Evolutionary conservation across 257 asterid species (phyloP).

Genomic region (Nicotiana paniculata): DNA sequence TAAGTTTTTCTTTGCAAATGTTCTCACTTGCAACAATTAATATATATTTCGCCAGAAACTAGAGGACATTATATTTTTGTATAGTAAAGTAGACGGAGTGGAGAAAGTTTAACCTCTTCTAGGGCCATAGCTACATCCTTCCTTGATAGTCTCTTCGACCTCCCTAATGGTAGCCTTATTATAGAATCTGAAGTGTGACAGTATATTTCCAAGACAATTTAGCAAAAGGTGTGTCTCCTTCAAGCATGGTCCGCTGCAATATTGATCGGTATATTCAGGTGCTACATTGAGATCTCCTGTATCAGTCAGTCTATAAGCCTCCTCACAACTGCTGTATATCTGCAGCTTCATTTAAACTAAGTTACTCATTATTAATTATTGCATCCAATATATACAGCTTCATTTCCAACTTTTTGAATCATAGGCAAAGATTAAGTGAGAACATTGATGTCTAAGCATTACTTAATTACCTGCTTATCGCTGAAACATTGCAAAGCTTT

Average conservation of each 20-base stretch:
- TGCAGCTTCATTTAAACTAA: slow-evolving; percentile 19
- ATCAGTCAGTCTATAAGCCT: slow-evolving; percentile 47
- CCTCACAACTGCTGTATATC: slow-evolving; percentile 63
- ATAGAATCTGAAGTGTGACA: slow-evolving; percentile 39
- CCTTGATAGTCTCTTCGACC: slow-evolving; percentile 45
- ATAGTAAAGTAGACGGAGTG: background rate
- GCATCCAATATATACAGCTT: background rate
- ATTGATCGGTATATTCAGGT: slow-evolving; percentile 45
- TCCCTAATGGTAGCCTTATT: slow-evolving; percentile 49
- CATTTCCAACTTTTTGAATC: background rate
- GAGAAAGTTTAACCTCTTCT: slow-evolving; percentile 40
- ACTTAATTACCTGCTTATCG: slow-evolving; percentile 42
- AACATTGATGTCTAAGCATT: background rate
- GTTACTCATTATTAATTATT: background rate
- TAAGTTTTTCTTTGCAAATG: background rate
- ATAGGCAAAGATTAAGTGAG: background rate
- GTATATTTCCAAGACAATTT: slow-evolving; percentile 39
- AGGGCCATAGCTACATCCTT: slow-evolving; percentile 71
- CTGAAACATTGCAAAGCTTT: slow-evolving; percentile 63
- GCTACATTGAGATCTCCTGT: slow-evolving; percentile 65
- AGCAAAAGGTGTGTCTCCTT: slow-evolving; percentile 60
- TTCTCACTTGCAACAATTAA: background rate
- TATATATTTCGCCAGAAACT: background rate
- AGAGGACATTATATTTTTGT: background rate
- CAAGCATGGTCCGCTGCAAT: slow-evolving; percentile 65